phyloP scores from a whole-genome alignment of 805 yeast species.

The Priceomyces castillae region DNA sequence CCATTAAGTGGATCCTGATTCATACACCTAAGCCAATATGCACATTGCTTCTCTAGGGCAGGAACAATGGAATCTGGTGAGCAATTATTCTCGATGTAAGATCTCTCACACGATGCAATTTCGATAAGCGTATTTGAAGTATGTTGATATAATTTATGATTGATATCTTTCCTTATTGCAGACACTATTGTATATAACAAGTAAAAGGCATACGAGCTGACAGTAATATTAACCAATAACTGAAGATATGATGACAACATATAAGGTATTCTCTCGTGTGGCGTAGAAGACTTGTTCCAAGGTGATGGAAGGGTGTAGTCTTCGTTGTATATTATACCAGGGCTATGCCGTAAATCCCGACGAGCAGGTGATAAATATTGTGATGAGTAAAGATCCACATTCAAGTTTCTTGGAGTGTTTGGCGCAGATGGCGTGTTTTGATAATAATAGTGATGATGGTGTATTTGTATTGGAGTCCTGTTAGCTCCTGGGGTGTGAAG shows the following conservation, averaged over 20 bases:
- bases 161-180: slow-evolving; percentile 55
- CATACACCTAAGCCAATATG: slow-evolving; percentile 67
- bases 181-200: slow-evolving; percentile 42
- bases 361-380: slow-evolving; percentile 1
- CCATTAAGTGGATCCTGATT: slow-evolving; percentile 48
- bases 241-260: slow-evolving; percentile 62
- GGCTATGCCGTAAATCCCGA: background rate
- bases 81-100: slow-evolving; percentile 57
- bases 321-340: too few species aligned
- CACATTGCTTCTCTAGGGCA: slow-evolving; percentile 55
- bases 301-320: slow-evolving; percentile 48
- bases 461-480: slow-evolving; percentile 25
- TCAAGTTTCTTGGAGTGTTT: slow-evolving; percentile 1
- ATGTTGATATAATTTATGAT: slow-evolving; percentile 47
- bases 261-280: slow-evolving; percentile 54
- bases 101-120: slow-evolving; percentile 50
- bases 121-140: slow-evolving; percentile 47
- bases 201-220: slow-evolving; percentile 44
- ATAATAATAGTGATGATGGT: slow-evolving; percentile 47
- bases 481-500: background rate
- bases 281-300: slow-evolving; percentile 52
- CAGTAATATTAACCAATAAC: slow-evolving; percentile 47
- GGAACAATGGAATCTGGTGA: slow-evolving; percentile 54
- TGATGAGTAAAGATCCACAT: background rate
- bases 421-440: slow-evolving; percentile 3